Evolutionary conservation across 495 filamentous ascomycete species (phyloP).

Genomic region (Parathielavia hyrcaniae): DNA sequence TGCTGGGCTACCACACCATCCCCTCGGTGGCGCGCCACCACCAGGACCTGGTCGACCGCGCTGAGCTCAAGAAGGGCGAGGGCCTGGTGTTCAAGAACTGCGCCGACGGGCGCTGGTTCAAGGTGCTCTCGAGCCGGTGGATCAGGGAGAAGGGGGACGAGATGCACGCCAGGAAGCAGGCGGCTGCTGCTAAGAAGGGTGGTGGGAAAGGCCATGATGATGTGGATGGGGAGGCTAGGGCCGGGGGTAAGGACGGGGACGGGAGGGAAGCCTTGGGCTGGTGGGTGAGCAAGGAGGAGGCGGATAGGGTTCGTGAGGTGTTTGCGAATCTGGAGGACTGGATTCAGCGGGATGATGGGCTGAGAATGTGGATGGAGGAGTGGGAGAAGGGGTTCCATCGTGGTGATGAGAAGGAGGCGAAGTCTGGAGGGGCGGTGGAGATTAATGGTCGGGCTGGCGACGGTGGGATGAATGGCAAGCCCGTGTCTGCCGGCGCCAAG

Average conservation of each 20-base stretch:
- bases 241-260: background rate
- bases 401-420: background rate
- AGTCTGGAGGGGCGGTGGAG: background rate
- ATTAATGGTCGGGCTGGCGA: background rate
- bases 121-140: conserved; percentile 24
- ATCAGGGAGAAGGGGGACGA: conserved; percentile 18
- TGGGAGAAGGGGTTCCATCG: background rate
- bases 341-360: background rate
- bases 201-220: background rate
- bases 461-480: background rate
- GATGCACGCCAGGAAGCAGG: background rate
- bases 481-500: background rate
- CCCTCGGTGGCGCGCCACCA: conserved; percentile 18
- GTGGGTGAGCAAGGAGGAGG: background rate
- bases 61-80: conserved; percentile 20
- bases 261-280: background rate
- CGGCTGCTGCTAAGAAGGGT: background rate
- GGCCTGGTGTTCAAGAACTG: conserved; percentile 31
- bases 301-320: background rate
- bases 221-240: background rate
- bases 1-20: conserved; percentile 23
- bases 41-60: conserved; percentile 19
- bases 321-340: background rate
- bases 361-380: conserved; percentile 3
- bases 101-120: conserved; percentile 29